Base-by-base conservation (phyloP, 1,284 basidiomycete genomes). In the Malassezia psittaci region DNA sequence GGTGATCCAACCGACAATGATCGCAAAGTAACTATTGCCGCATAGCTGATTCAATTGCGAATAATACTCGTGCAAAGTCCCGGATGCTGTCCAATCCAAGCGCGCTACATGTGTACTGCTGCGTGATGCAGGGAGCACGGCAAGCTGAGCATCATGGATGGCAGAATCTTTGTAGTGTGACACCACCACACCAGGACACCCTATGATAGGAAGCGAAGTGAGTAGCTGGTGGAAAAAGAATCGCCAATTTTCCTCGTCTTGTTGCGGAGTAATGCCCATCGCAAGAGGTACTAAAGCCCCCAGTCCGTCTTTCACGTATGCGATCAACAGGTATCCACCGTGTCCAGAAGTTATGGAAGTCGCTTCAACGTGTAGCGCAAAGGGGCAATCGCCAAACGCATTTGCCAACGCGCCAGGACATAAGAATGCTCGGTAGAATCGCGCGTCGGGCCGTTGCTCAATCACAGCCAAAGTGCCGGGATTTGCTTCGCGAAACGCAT, bases 161-260 rank as follows among this genome's bases (percentile, higher is more conserved):
- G 46, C 50, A 2, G 37, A 16, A 19, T 49, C 50, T 13, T 52
- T 52, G 3, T 21, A 19, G 36, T 52, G 46, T 2, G 55, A 35
- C 24, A 57, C 34, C n/a, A 44, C 46, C 24, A 52, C 38, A 21
- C 55, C 50, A 2, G 55, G 45, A 32, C 50, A 57, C 5, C 55
- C 50, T 18, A 57, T 36, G 19, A 57, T 52, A 6, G 55, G 55
- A 40, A 57, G 21, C 8, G 44, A 45, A 1, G 55, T 40, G 24
- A 57, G 40, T 13, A 57, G 24, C 41, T 57, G 55, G 15, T 57
- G 55, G 35, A 57, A 52, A n/a, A 57, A 52, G 45, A 57, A 57
- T 15, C 55, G 51, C 55, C 55, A 57, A 38, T 57, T 57, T 5
- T 57, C 55, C 42, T 57, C 55, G 46, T 57, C 55, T 10, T 51